Percentiles rank a stretch among this genome's conserved stretches.
phyloP scores from a whole-genome alignment of 169 alveolate genomes.

The Plasmodium knowlesi region DNA sequence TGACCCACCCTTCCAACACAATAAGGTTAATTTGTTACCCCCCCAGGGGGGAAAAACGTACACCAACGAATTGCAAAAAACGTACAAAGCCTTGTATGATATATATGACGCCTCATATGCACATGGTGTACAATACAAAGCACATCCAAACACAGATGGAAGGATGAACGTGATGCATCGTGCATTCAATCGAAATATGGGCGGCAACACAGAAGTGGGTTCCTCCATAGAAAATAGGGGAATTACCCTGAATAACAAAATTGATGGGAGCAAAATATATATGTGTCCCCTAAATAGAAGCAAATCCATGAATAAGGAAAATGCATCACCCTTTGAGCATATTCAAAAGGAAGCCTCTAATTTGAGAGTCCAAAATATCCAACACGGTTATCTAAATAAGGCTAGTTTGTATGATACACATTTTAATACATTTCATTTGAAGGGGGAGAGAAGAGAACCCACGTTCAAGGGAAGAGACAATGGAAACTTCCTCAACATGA shows the following conservation, averaged over 20 bases:
- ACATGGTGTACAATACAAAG: background rate
- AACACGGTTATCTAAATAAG: background rate
- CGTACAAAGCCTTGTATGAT: conserved; percentile 58
- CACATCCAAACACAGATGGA: background rate
- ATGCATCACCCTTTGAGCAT: background rate
- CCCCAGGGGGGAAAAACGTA: background rate
- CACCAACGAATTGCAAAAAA: conserved; percentile 48
- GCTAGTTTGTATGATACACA: background rate
- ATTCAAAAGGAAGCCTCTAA: background rate
- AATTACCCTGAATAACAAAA: background rate
- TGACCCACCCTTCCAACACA: background rate
- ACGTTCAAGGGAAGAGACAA: background rate
- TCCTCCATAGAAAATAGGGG: background rate
- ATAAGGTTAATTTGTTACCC: background rate
- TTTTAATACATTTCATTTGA: background rate
- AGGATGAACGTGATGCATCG: background rate
- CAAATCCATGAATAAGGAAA: background rate
- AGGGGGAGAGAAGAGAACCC: background rate
- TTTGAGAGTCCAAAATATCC: background rate
- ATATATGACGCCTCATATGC: conserved; percentile 18
- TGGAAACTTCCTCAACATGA: background rate
- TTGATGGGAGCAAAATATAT: background rate
- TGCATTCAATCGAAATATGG: background rate
- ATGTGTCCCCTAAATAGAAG: background rate
- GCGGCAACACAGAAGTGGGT: background rate